Conservation (phyloP, 768 basidiomycete species). For the Serendipita sp. region DNA sequence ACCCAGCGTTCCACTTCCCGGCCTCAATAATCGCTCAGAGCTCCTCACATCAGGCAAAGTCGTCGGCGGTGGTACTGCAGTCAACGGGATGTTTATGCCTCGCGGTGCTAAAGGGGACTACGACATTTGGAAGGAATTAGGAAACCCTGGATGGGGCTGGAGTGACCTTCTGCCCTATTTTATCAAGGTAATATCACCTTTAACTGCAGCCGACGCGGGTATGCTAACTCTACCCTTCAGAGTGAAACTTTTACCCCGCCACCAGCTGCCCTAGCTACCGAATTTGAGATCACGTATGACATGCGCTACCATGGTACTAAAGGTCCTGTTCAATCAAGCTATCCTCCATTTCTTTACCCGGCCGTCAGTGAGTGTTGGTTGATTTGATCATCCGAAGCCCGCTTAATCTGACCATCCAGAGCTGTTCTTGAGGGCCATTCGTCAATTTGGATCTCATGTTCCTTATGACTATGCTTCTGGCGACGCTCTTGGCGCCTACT, state of each 20-base stretch:
- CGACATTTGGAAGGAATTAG: conserved; percentile 2
- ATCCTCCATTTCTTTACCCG: conserved; percentile 1
- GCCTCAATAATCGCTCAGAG: not conserved
- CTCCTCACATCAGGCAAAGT: not conserved
- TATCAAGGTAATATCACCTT: not conserved
- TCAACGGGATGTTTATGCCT: not conserved
- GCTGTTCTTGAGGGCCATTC: not conserved
- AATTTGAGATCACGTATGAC: conserved; percentile 4
- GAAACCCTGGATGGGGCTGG: not conserved
- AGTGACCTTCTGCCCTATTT: not conserved
- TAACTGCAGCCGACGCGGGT: not conserved
- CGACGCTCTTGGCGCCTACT: conserved; percentile 3
- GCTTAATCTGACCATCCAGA: not conserved
- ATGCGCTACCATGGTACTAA: not conserved
- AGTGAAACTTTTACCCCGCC: not conserved
- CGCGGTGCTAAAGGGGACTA: not conserved
- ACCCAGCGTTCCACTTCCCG: not conserved
- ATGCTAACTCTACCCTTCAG: not conserved
- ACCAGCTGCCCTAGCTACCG: not conserved
- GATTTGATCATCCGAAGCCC: not conserved
- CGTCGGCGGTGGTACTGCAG: conserved; percentile 1
- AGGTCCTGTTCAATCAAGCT: conserved; percentile 2
- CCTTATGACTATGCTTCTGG: not conserved
- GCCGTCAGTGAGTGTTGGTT: not conserved
- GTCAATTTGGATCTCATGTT: not conserved